Evolutionary conservation across 495 filamentous ascomycete genomes (phyloP), one percentile per base, ranked within the genome.

Genomic region (Physcia stellaris): DNA sequence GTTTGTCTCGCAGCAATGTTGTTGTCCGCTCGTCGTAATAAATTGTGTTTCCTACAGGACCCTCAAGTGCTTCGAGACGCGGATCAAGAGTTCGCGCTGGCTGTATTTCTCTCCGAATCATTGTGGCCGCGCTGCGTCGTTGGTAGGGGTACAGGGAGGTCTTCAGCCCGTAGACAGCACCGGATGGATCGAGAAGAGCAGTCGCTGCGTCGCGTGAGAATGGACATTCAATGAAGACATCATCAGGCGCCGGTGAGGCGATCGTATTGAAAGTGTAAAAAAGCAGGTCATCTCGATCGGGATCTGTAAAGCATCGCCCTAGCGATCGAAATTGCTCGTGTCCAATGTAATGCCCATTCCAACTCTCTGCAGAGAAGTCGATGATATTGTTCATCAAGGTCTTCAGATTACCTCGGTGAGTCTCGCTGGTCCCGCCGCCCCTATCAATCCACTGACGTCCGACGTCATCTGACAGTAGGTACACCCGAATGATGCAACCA

Each of bases 241-340:
- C 61, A 0, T 46, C 45, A 6, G 85, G 81, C 2, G 65, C 49
- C 1, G 88, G 88, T 7, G 86, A 77, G 9, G 79, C 66, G 6
- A 94, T 59, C 3, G 67, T 83, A 59, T 95, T 96, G 62, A 92
- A 96, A 44, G 94, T 72, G 41, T 83, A 75, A 47, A 86, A 81
- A 0, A 95, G 57, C 0, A 83, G 84, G 10, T 72, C 57, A 26
- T 75, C 61, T 4, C n/a, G n/a, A n/a, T n/a, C n/a, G n/a, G n/a
- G n/a, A n/a, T n/a, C n/a, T n/a, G n/a, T n/a, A n/a, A n/a, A n/a
- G n/a, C n/a, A n/a, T n/a, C n/a, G n/a, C n/a, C n/a, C n/a, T n/a
- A n/a, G n/a, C n/a, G n/a, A n/a, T n/a, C n/a, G n/a, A n/a, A n/a
- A n/a, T n/a, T n/a, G n/a, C n/a, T n/a, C n/a, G n/a, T n/a, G n/a